Evolutionary conservation across 176 grass and related monocot species (phyloP).

Genomic region (Thalia dealbata): DNA sequence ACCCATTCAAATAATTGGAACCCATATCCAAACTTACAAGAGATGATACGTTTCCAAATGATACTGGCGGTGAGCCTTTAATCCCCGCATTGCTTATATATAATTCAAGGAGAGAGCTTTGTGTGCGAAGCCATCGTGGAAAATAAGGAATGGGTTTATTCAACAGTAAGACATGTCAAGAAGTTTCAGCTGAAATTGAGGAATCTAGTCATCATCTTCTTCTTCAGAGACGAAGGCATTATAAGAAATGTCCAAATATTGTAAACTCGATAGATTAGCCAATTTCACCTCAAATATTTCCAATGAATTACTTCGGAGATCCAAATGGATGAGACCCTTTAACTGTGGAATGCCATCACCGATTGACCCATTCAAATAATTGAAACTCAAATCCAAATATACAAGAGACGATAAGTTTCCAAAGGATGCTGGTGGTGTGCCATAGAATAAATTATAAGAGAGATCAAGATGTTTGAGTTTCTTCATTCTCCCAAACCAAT

Average conservation of each 20-base stretch:
- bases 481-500: background rate
- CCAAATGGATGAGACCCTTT: background rate
- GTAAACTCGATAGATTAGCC: background rate
- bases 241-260: background rate
- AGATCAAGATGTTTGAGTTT: background rate
- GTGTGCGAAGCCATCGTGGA: background rate
- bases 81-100: background rate
- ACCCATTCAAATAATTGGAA: no score
- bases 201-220: background rate
- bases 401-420: background rate
- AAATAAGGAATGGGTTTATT: background rate
- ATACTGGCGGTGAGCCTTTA: no score
- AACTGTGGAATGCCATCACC: no score
- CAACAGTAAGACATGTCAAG: background rate
- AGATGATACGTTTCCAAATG: no score
- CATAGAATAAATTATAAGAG: background rate
- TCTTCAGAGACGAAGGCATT: background rate
- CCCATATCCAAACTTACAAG: no score
- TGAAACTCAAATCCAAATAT: background rate
- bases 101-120: background rate
- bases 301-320: background rate
- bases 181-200: background rate
- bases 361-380: background rate
- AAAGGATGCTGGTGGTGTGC: background rate
- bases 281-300: background rate